These are phyloP conservation scores for Ehretia macrophylla DNA, from an alignment of 257 asterid species.

Conservation along the genomic window DNA sequence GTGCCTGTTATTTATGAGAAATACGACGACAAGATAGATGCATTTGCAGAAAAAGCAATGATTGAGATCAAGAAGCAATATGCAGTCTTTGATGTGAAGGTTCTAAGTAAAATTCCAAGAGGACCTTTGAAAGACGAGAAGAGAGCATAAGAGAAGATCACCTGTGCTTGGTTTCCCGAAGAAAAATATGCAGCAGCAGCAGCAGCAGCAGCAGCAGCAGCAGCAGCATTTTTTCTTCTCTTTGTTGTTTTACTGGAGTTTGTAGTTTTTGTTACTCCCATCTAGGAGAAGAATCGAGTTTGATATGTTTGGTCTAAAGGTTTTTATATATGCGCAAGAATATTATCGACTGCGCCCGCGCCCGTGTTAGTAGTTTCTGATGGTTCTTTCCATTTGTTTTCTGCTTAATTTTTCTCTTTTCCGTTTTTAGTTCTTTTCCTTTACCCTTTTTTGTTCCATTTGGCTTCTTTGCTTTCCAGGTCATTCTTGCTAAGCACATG, in stretches of 20 bases:
- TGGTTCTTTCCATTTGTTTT: not conserved
- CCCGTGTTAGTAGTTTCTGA: not conserved
- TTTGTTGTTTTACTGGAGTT: not conserved
- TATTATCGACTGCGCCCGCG: too few species aligned
- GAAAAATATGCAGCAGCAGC: not conserved
- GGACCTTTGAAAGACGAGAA: constrained; percentile 65
- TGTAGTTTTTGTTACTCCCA: not conserved
- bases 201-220: too few species aligned
- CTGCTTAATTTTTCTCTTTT: too few species aligned
- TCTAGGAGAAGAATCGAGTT: not conserved
- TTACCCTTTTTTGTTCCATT: too few species aligned
- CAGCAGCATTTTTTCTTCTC: too few species aligned
- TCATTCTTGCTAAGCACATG: too few species aligned
- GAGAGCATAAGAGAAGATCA: constrained; percentile 24
- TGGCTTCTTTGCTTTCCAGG: too few species aligned
- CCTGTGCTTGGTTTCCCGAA: not conserved
- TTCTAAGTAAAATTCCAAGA: constrained; percentile 67
- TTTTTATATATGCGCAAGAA: not conserved
- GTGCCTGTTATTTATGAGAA: constrained; percentile 83
- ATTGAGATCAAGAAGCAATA: constrained; percentile 66
- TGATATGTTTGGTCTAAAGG: not conserved
- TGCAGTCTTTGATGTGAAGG: constrained; percentile 62
- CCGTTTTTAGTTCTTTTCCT: too few species aligned
- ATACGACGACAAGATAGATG: constrained; percentile 74
- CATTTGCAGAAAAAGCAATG: constrained; percentile 63